A percentile compares a stretch with the other conserved stretches of the same genome.
phyloP scores from a whole-genome alignment of 257 asterid species.

The Fraxinus excelsior region DNA sequence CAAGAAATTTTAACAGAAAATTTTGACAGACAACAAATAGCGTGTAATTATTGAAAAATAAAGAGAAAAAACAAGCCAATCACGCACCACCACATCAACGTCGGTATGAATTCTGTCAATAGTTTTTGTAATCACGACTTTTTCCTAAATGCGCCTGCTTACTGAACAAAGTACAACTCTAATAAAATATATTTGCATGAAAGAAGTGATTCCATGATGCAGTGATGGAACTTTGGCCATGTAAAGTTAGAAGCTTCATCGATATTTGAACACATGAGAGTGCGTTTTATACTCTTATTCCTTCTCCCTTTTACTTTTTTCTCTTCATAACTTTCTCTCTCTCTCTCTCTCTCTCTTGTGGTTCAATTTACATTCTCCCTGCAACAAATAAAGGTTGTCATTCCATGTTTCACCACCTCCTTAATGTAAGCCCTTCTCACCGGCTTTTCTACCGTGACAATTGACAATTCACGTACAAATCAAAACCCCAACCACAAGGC shows the following conservation, averaged over 20 bases:
- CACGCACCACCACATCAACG: no score
- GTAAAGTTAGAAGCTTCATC: slow-evolving; percentile 68
- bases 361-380: slow-evolving; percentile 21
- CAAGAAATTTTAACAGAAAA: no score
- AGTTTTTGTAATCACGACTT: no score
- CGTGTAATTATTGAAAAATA: no score
- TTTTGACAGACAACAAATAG: no score
- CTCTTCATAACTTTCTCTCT: background rate
- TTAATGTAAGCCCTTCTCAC: background rate
- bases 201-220: background rate
- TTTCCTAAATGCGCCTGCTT: background rate
- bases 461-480: no score
- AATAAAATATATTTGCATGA: background rate
- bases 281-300: slow-evolving; percentile 26
- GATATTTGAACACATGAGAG: slow-evolving; percentile 44
- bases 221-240: slow-evolving; percentile 24
- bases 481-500: background rate
- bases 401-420: background rate
- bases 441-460: background rate
- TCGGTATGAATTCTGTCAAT: no score
- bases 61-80: no score
- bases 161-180: background rate
- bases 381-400: slow-evolving; percentile 33
- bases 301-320: slow-evolving; percentile 33
- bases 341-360: background rate